phyloP scores from a whole-genome alignment of 23 red algal species.

The Gracilariopsis chorda region DNA sequence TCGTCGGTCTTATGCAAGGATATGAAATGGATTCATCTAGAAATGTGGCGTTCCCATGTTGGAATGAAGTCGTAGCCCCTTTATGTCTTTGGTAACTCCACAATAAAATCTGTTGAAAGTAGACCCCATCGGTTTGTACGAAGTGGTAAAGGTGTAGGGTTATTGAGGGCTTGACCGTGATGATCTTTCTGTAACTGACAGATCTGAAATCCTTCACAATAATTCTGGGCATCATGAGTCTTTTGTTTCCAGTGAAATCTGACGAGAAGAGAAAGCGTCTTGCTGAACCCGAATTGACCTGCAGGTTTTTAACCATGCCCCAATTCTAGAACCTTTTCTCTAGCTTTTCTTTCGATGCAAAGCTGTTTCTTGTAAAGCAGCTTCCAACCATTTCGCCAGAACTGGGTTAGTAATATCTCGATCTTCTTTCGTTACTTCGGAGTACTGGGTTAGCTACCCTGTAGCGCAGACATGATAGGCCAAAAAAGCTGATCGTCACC shows the following conservation, averaged over 20 bases:
- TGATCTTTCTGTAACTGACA: background rate
- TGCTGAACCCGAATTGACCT: background rate
- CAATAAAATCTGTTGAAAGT: slow-evolving; percentile 4
- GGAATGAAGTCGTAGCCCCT: background rate
- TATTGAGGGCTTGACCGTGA: background rate
- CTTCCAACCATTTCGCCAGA: background rate
- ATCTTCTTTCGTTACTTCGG: background rate
- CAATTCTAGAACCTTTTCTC: background rate
- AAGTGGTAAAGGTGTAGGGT: background rate
- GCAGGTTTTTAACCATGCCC: background rate
- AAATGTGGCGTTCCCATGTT: background rate
- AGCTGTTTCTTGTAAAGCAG: background rate
- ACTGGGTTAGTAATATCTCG: background rate
- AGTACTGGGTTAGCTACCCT: background rate
- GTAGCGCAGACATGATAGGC: background rate
- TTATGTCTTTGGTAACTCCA: background rate
- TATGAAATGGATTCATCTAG: background rate
- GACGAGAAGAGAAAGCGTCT: background rate
- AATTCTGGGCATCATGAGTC: background rate
- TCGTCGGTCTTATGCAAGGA: background rate
- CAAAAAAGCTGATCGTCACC: background rate
- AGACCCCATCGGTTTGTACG: background rate
- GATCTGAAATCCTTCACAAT: background rate
- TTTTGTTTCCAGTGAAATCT: background rate
- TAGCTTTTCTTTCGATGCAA: background rate